These are phyloP conservation scores for Lachancea kluyveri DNA, from an alignment of 805 yeast species.

Conservation along the genomic window DNA sequence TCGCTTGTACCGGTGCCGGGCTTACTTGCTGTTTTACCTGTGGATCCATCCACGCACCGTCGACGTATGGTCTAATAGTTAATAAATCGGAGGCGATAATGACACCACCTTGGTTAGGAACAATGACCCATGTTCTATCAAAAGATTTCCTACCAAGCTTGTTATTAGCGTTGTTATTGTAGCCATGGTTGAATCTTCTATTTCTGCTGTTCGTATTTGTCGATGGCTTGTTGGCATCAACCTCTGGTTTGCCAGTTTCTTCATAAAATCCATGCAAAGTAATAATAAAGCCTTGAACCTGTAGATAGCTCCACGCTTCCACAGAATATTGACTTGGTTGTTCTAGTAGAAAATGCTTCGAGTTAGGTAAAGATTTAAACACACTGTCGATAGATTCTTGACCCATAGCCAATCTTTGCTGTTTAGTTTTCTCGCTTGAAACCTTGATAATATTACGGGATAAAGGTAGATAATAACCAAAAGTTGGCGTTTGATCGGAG, in stretches of 20 bases:
- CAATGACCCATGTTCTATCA: conserved; percentile 76
- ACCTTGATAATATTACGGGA: conserved; percentile 75
- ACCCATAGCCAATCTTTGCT: conserved; percentile 59
- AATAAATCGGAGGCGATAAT: conserved; percentile 85
- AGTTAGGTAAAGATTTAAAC: conserved; percentile 67
- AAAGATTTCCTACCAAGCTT: conserved; percentile 62
- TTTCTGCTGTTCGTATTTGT: conserved; percentile 16
- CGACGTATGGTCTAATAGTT: conserved; percentile 55
- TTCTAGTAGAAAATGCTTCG: conserved; percentile 63
- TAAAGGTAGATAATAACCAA: conserved; percentile 62
- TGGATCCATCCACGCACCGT: conserved; percentile 48
- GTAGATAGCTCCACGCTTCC: conserved; percentile 69
- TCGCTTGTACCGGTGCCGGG: conserved; percentile 14
- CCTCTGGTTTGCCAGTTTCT: conserved; percentile 56
- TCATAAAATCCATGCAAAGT: conserved; percentile 79
- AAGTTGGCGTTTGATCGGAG: conserved; percentile 36
- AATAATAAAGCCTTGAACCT: conserved; percentile 70
- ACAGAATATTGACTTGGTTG: conserved; percentile 65
- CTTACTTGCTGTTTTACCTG: conserved; percentile 7
- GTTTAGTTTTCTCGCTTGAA: conserved; percentile 46
- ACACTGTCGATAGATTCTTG: conserved; percentile 53
- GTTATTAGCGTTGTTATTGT: conserved; percentile 23
- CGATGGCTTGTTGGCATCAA: conserved; percentile 23
- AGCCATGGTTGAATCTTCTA: conserved; percentile 29
- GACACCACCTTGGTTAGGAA: conserved; percentile 63